Evolutionary conservation across 2,329 filamentous ascomycete species (phyloP), one percentile per base, ranked within the genome.

Genomic region (Scedosporium apiospermum): DNA sequence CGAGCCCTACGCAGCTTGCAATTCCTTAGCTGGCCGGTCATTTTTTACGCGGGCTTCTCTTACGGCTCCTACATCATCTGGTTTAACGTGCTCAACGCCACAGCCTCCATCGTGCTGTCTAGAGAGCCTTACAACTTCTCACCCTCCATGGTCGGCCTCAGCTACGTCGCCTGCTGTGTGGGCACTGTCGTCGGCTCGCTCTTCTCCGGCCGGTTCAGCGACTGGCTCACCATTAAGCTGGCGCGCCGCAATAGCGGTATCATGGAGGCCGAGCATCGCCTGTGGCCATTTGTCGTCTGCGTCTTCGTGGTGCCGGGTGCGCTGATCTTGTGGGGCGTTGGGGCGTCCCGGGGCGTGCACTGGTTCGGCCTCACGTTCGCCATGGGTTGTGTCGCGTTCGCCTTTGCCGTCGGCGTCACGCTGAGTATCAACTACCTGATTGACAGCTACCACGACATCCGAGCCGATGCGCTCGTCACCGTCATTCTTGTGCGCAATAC

Each of bases 251-350:
- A 75, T 65, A 67, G 68, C 34, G 73, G 73, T 7, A 67, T 75
- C 2, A 67, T 68, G 2, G 74, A 76, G 30, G 68, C 74, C 0
- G 73, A 76, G 51, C 70, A 74, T 27, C 66, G 73, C 0, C 66
- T 76, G 3, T 75, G 72, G 74, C 59, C 66, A 3, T 60, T 71
- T 1, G 66, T 69, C 1, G 69, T 73, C 0, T 75, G 73, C 4
- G 64, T 73, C 3, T 41, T 80, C 12, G 65, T 80, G n/a, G 70
- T 76, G 0, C 73, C 75, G 0, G 71, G 69, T 23, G 76, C 76
- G 1, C 70, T 81, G 18, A 74, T 81, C 58, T 65, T 79, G 3
- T 81, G 78, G 78, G 80, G 80, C 41, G 77, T 81, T 0, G 79
- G 79, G 4, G 73, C 73, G 1, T 66, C 67, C 2, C 68, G 71